phyloP scores from a whole-genome alignment of 225 moss, liverwort and hornwort genomes.

The Marchantia polymorpha region DNA sequence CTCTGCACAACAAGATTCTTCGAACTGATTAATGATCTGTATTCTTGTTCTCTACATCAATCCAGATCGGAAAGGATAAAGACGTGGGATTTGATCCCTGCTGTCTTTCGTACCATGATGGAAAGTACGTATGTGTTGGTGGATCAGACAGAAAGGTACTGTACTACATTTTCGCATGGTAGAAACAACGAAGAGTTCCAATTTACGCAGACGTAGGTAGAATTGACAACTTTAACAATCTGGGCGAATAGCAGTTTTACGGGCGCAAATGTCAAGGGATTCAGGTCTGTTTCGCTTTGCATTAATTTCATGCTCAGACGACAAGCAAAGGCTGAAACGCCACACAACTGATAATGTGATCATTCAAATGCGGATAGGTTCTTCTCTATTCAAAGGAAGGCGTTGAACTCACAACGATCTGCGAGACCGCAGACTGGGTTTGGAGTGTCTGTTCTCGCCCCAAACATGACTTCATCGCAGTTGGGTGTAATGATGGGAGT shows the following conservation, averaged over 20 bases:
- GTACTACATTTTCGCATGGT: background rate
- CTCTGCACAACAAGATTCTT: background rate
- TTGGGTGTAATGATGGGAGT: constrained; percentile 96
- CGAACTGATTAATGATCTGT: background rate
- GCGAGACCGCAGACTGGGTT: constrained; percentile 90
- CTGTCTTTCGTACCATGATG: constrained; percentile 78
- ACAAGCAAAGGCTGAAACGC: background rate
- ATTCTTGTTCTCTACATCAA: background rate
- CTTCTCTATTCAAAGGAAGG: constrained; percentile 86
- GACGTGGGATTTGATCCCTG: constrained; percentile 87
- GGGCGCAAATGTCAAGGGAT: background rate
- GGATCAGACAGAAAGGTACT: constrained; percentile 87
- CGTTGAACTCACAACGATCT: constrained; percentile 74
- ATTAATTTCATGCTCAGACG: background rate
- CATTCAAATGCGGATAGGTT: constrained; percentile 45
- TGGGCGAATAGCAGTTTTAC: background rate
- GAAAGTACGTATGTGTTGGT: constrained; percentile 77
- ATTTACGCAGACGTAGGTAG: background rate
- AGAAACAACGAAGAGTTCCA: background rate
- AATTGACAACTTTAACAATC: background rate
- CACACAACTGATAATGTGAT: background rate
- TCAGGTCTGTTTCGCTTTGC: background rate
- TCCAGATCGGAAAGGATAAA: constrained; percentile 81
- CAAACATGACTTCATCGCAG: constrained; percentile 83
- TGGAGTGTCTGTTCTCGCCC: constrained; percentile 82